Evolutionary conservation across 495 filamentous ascomycete species (phyloP), one percentile per base, ranked within the genome.

Genomic region (Trichoderma asperelloides): DNA sequence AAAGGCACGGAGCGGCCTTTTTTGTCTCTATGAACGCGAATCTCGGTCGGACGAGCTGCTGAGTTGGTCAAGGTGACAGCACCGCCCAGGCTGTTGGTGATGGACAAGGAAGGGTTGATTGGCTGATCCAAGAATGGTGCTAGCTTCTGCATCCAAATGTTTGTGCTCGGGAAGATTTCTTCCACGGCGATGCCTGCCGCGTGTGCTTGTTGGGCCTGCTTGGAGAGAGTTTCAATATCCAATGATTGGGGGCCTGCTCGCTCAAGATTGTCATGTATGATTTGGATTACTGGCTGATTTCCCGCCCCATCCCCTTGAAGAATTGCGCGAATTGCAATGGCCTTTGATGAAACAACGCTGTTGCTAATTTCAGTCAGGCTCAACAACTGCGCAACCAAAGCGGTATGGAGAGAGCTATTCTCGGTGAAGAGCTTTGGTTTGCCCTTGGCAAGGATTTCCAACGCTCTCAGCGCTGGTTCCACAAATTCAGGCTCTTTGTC

Each of bases 61-160:
- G 69, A 62, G 12, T 84, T 74, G 0, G 89, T 80, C 6, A 97
- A 75, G 69, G 90, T 86, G 37, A 93, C 85, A 13, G 83, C 83
- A 16, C 91, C 91, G 7, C 84, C 85, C 25, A 97, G 75, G 12
- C 85, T 82, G 72, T 87, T 91, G 6, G 89, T 90, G 9, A 96
- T 82, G 11, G 91, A 85, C 7, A 93, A 74, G 11, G 90, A 88
- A 16, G 81, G 77, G 55, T 83, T 84, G 16, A 89, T 87, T 27
- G 78, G 70, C 7, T 79, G 72, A 45, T 80, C 73, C 18, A 95
- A 78, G 71, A 94, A 87, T 2, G 78, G 80, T 0, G 65, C 69
- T n/a, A 96, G 69, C 51, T 79, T 75, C 5, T 74, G 47, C 67
- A 70, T 72, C 84, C 84, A 86, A 23, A 72, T 64, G 2, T 70